phyloP scores from a whole-genome alignment of 208 protist species.

The Crithidia brevicula region DNA sequence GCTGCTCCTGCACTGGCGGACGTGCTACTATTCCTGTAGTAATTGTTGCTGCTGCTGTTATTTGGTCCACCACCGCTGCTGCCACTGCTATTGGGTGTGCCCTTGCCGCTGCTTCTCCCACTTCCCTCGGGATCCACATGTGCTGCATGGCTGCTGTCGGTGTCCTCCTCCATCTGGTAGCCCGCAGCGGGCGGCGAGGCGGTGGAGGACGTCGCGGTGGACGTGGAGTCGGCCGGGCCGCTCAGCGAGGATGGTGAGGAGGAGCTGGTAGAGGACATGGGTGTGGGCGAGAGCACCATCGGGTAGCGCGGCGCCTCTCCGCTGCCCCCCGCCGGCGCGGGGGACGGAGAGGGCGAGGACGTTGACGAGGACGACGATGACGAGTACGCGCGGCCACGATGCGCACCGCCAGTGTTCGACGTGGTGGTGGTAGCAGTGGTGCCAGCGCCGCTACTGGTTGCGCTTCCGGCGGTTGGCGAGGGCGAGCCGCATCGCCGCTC shows the following conservation, averaged over 20 bases:
- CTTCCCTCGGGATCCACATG: background rate
- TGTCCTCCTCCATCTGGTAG: background rate
- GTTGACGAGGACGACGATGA: constrained; percentile 6
- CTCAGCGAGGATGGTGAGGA: constrained; percentile 15
- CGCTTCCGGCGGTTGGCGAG: constrained; percentile 8
- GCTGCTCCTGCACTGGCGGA: constrained; percentile 24
- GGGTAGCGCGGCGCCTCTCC: background rate
- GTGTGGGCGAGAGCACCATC: constrained; percentile 2
- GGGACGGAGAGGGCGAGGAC: constrained; percentile 12
- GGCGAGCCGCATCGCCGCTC: constrained; percentile 14
- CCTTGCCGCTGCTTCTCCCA: too few species aligned
- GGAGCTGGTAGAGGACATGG: constrained; percentile 4
- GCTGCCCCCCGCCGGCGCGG: background rate
- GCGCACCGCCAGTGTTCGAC: background rate
- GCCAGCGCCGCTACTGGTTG: background rate
- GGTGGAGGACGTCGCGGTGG: background rate
- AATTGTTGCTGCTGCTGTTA: too few species aligned
- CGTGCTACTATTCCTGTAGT: too few species aligned
- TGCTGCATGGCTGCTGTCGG: background rate
- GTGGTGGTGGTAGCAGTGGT: background rate
- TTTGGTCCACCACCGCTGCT: constrained; percentile 18
- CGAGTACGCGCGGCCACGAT: background rate
- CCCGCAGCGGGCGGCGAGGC: constrained; percentile 1
- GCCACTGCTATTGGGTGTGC: constrained; percentile 9
- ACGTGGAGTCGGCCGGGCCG: background rate